Percentiles rank a stretch among this genome's conserved stretches.
Evolutionary conservation across 2,329 filamentous ascomycete species (phyloP).

Genomic region (Keithomyces neogunnii): DNA sequence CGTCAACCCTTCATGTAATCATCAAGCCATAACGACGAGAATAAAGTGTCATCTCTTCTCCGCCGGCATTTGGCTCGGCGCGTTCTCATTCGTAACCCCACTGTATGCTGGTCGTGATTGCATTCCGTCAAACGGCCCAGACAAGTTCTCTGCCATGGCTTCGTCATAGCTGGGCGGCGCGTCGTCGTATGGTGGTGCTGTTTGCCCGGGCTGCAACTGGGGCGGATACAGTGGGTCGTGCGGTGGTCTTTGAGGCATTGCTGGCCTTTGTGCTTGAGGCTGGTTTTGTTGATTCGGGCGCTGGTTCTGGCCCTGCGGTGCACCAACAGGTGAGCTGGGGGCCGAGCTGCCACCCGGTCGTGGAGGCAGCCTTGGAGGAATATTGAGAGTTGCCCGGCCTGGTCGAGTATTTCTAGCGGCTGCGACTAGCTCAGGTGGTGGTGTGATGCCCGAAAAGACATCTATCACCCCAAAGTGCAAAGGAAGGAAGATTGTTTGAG

Average conservation of each 20-base stretch:
- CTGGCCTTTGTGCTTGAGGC: constrained; percentile 5
- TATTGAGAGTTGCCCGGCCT: constrained; percentile 26
- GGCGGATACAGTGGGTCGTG: constrained; percentile 50
- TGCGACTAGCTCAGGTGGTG: constrained; percentile 66
- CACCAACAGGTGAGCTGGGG: constrained; percentile 10
- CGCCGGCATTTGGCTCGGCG: constrained; percentile 39
- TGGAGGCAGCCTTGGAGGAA: constrained; percentile 28
- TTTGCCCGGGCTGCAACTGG: constrained; percentile 38
- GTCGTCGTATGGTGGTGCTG: constrained; percentile 50
- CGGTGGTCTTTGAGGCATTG: constrained; percentile 19
- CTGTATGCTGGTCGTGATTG: constrained; percentile 58
- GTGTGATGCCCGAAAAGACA: constrained; percentile 81
- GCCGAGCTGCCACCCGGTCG: constrained; percentile 18
- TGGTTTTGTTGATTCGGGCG: background rate
- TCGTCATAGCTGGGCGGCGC: constrained; percentile 95
- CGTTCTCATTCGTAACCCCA: constrained; percentile 53
- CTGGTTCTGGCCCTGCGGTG: constrained; percentile 13
- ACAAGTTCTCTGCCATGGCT: constrained; percentile 69
- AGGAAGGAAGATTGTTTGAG: constrained; percentile 67
- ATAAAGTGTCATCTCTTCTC: constrained; percentile 26
- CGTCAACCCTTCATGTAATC: background rate
- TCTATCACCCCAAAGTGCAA: constrained; percentile 66
- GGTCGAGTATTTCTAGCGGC: constrained; percentile 34
- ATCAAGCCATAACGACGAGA: constrained; percentile 6
- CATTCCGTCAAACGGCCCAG: constrained; percentile 57